These are phyloP conservation scores for Dunaliella sp. DNA, from an alignment of 139 green algal species.

Conservation along the genomic window DNA sequence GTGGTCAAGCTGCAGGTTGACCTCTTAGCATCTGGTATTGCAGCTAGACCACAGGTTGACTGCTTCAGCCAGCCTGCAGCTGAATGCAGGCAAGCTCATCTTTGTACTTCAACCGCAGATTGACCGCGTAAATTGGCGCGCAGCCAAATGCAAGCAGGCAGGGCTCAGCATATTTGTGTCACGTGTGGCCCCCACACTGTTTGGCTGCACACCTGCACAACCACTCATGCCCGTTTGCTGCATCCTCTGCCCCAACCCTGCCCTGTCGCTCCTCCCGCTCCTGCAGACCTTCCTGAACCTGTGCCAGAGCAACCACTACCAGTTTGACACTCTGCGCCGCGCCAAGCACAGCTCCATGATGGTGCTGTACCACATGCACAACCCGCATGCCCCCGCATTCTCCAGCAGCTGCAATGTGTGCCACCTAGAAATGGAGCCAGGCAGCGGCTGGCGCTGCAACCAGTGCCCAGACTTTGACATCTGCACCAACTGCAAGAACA, in stretches of 20 bases:
- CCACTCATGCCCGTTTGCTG: background rate
- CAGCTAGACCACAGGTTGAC: too few species aligned
- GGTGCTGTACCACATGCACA: constrained; percentile 99
- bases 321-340: constrained; percentile 96
- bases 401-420: constrained; percentile 90
- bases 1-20: too few species aligned
- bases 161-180: too few species aligned
- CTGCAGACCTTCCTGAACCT: constrained; percentile 30
- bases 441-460: constrained; percentile 86
- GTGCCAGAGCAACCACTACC: constrained; percentile 92
- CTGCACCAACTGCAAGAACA: constrained; percentile 75
- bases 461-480: constrained; percentile 94
- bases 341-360: constrained; percentile 99
- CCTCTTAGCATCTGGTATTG: too few species aligned
- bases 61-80: too few species aligned
- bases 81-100: too few species aligned
- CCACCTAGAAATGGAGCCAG: constrained; percentile 82
- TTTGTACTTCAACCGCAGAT: too few species aligned
- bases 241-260: background rate
- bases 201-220: too few species aligned
- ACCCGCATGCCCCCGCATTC: constrained; percentile 70
- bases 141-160: too few species aligned
- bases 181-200: too few species aligned
- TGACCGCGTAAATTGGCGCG: too few species aligned
- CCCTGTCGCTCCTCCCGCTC: background rate